Base-by-base conservation (phyloP, 2,329 filamentous ascomycete genomes). In the Dactylonectria estremocensis region DNA sequence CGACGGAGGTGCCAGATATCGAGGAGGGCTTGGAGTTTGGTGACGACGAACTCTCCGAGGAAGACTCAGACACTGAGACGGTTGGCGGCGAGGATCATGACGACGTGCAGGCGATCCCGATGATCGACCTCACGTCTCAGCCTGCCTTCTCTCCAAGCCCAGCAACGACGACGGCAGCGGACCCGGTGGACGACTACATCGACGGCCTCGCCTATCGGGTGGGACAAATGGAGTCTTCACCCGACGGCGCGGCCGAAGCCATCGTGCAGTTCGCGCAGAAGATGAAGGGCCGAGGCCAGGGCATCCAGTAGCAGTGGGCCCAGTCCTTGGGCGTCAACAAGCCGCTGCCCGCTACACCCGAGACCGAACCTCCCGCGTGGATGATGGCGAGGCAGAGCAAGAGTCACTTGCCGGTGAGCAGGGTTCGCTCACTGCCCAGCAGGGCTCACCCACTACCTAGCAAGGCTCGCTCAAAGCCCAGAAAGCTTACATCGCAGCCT, bases 171-270 rank as follows among this genome's bases (percentile, higher is more conserved):
- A 48, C 45, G 1, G 31, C 40, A n/a, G 16, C 61, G 11, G 61
- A 60, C 9, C 49, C 66, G 9, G 66, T 68, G 14, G 67, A 73
- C 46, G 67, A 66, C 31, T 69, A 66, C 45, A 63, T 76, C 14
- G 64, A 76, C 56, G 79, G 78, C 56, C 72, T 80, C 40, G 79
- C 78, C 54, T 79, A 79, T 70, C 72, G 78, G 63, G 72, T 80
- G 31, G 79, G 79, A 46, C 79, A 81, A 63, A 71, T 78, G 24
- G 71, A 74, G 49, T 61, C 70, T 46, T 72, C 67, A 5, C 77
- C 77, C 16, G 64, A 69, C 10, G 73, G 72, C n/a, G 77, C 74
- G 16, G 65, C 70, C 18, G 59, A 61, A 13, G 78, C 78, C 33
- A 74, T 79, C 24, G 64, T 79, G 53, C 73, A 76, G 33, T 72